Conservation (phyloP, 345 rosid species). For the Leavenworthia alabamica region DNA sequence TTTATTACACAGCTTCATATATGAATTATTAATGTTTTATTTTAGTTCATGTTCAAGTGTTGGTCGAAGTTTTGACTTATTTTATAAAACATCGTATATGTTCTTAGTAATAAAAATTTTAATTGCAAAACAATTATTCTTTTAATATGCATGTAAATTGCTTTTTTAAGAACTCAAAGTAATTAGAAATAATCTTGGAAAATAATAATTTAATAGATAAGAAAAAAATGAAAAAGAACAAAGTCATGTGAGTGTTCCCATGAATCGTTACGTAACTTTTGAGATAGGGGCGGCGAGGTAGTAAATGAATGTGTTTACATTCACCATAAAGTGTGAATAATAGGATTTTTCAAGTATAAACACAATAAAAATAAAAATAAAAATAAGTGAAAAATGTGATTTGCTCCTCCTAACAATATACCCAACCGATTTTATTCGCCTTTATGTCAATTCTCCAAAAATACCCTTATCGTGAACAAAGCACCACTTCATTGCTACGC, state of each 20-base stretch:
- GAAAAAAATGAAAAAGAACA: slow-evolving; percentile 32
- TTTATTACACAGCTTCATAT: background rate
- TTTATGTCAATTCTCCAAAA: slow-evolving; percentile 4
- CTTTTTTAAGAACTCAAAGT: background rate
- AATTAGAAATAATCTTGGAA: background rate
- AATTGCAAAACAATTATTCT: slow-evolving; percentile 10
- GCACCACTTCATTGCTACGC: too few relatives aligned
- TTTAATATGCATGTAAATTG: background rate
- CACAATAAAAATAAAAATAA: background rate
- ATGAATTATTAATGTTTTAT: background rate
- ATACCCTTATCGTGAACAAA: background rate
- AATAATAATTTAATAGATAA: background rate
- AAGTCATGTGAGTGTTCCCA: slow-evolving; percentile 65
- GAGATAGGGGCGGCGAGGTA: slow-evolving; percentile 58
- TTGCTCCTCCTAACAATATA: background rate
- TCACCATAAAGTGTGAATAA: slow-evolving; percentile 11
- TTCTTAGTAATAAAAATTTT: too few relatives aligned
- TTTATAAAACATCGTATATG: too few relatives aligned
- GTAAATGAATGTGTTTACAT: slow-evolving; percentile 42
- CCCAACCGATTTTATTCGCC: slow-evolving; percentile 1
- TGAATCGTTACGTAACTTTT: slow-evolving; percentile 29
- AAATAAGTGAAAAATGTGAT: slow-evolving; percentile 18
- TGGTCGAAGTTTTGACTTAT: slow-evolving; percentile 10
- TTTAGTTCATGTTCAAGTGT: background rate
- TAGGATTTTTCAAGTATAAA: background rate